Percentiles rank a stretch among this genome's conserved stretches.
phyloP scores from a whole-genome alignment of 1,139 yeast genomes.

The Zygoascus sp. region DNA sequence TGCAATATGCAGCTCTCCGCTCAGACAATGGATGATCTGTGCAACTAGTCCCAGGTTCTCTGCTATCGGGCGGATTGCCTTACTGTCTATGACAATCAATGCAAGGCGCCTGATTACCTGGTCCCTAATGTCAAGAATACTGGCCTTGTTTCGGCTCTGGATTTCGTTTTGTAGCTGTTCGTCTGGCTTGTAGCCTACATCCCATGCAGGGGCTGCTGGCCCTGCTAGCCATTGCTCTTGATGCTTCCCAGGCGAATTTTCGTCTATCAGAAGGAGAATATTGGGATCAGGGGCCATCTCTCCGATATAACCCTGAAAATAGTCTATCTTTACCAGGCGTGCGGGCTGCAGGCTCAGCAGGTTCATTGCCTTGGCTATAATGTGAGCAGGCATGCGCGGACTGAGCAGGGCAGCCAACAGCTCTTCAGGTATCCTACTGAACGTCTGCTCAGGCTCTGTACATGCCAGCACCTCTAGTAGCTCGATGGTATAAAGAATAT shows the following conservation, averaged over 20 bases:
- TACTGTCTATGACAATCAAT: slow-evolving; percentile 3
- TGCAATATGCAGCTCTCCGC: slow-evolving; percentile 18
- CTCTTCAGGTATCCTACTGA: background rate
- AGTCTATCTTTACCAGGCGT: background rate
- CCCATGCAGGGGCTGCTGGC: background rate
- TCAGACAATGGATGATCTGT: slow-evolving; percentile 13
- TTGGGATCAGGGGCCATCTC: background rate
- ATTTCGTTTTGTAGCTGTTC: background rate
- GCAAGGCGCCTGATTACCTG: slow-evolving; percentile 3
- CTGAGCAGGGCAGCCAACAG: slow-evolving; percentile 1
- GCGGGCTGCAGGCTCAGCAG: slow-evolving; percentile 4
- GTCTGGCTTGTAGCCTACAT: slow-evolving; percentile 3
- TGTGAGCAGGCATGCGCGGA: slow-evolving; percentile 9
- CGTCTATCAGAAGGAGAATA: background rate
- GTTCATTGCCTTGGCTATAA: slow-evolving; percentile 3
- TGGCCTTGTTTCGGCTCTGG: background rate
- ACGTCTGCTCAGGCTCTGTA: slow-evolving; percentile 2
- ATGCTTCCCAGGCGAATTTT: background rate
- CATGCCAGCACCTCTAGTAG: slow-evolving; percentile 43
- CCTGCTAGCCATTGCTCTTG: slow-evolving; percentile 1
- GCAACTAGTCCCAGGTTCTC: slow-evolving; percentile 5
- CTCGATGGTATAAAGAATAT: slow-evolving; percentile 50
- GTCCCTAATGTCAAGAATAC: background rate
- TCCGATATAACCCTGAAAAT: background rate
- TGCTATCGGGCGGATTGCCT: slow-evolving; percentile 1